Conservation (phyloP, 1,284 basidiomycete genomes). For the Cryptococcus sp. region DNA sequence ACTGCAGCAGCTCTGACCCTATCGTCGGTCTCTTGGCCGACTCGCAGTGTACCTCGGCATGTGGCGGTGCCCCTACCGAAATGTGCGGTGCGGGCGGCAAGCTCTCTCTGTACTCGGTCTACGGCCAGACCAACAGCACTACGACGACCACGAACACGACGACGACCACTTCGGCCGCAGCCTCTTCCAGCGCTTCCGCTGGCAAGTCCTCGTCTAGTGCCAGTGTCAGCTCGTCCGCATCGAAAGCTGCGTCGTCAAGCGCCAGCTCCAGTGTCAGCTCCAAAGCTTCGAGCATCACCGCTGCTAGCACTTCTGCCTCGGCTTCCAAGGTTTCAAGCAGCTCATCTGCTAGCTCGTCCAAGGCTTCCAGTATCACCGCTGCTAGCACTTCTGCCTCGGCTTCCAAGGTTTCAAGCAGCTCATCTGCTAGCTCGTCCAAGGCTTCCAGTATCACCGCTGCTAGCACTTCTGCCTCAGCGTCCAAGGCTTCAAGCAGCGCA, state of each 20-base stretch:
- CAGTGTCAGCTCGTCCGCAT: background rate
- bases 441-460: background rate
- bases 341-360: background rate
- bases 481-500: conserved; percentile 1
- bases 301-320: conserved; percentile 3
- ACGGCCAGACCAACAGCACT: conserved; percentile 6
- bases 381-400: conserved; percentile 2
- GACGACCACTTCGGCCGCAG: conserved; percentile 1
- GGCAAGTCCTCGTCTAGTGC: background rate
- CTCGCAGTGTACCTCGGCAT: conserved; percentile 22
- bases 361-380: background rate
- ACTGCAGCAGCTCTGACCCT: conserved; percentile 17
- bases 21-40: conserved; percentile 16
- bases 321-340: conserved; percentile 3
- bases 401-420: conserved; percentile 1
- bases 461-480: conserved; percentile 1
- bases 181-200: conserved; percentile 4
- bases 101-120: conserved; percentile 9
- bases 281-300: background rate
- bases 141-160: conserved; percentile 4
- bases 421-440: conserved; percentile 1
- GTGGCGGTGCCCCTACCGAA: conserved; percentile 18
- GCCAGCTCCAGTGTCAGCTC: conserved; percentile 2
- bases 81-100: conserved; percentile 18
- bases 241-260: conserved; percentile 3